Percentiles rank a stretch among this genome's conserved stretches.
phyloP scores from a whole-genome alignment of 2,329 filamentous ascomycete species.

The Diaporthe capsici region DNA sequence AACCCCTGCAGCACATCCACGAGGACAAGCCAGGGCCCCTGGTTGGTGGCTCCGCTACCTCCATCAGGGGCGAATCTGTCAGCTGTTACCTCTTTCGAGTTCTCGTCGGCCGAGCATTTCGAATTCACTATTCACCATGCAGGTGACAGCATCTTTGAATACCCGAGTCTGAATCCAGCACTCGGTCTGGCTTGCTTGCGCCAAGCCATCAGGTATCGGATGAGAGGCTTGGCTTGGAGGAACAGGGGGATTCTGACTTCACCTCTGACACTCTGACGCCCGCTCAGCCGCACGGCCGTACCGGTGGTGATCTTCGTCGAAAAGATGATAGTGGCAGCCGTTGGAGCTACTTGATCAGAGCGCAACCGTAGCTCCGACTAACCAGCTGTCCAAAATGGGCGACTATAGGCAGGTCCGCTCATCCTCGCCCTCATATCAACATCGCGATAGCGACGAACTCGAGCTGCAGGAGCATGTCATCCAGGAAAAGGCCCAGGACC shows the following conservation, averaged over 20 bases:
- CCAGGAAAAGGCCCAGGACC: conserved; percentile 17
- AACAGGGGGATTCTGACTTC: conserved; percentile 11
- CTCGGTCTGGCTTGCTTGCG: conserved; percentile 3
- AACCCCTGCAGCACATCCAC: conserved; percentile 24
- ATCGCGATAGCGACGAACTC: conserved; percentile 25
- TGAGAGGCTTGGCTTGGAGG: conserved; percentile 3
- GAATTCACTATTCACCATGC: neutral
- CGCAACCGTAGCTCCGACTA: neutral
- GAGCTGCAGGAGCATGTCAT: conserved; percentile 36
- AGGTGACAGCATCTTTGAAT: too few species aligned
- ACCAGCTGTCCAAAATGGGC: conserved; percentile 18
- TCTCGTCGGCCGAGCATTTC: neutral
- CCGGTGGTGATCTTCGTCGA: neutral
- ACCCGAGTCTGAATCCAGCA: neutral
- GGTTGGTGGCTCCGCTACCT: conserved; percentile 28
- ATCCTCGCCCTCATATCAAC: conserved; percentile 39
- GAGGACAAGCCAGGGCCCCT: conserved; percentile 21
- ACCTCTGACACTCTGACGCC: neutral
- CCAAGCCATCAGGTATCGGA: conserved; percentile 9
- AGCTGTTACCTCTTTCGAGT: neutral
- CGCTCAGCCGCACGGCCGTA: conserved; percentile 10
- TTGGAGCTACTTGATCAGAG: conserved; percentile 11
- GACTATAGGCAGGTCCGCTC: conserved; percentile 43
- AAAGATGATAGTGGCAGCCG: conserved; percentile 14
- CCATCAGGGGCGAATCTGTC: neutral